Evolutionary conservation across 768 basidiomycete genomes (phyloP).

Genomic region (Pholiota molesta): DNA sequence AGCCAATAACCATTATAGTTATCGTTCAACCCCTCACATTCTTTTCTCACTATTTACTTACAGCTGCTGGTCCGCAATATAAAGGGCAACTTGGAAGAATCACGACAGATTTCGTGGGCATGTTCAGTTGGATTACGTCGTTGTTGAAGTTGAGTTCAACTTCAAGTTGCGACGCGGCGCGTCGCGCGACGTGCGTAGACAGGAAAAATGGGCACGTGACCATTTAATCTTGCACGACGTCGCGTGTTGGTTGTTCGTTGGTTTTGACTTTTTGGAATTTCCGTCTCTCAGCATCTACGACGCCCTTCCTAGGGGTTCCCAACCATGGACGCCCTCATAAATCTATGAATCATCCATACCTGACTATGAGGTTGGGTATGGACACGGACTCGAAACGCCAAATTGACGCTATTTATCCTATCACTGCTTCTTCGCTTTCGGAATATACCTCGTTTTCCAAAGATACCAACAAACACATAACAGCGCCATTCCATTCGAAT

Average conservation of each 20-base stretch:
- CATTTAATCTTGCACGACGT: conserved; percentile 11
- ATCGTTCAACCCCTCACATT: not conserved
- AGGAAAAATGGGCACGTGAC: conserved; percentile 15
- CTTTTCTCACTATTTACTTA: conserved; percentile 12
- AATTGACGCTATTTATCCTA: conserved; percentile 65
- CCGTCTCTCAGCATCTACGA: conserved; percentile 3
- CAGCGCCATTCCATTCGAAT: conserved; percentile 69
- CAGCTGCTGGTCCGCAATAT: conserved; percentile 14
- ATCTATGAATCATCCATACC: conserved; percentile 55
- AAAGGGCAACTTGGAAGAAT: conserved; percentile 7
- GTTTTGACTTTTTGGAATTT: conserved; percentile 15
- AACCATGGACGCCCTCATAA: conserved; percentile 48
- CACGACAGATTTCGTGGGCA: not conserved
- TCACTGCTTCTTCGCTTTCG: conserved; percentile 71
- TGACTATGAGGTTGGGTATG: conserved; percentile 50
- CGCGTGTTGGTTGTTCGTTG: conserved; percentile 29
- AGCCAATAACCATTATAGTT: conserved; percentile 9
- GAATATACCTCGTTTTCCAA: conserved; percentile 78
- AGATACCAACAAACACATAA: conserved; percentile 77
- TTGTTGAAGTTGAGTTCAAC: too few relatives aligned
- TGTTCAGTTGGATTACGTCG: not conserved
- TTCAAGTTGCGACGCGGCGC: too few relatives aligned
- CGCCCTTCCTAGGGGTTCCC: conserved; percentile 19
- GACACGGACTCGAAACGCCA: conserved; percentile 52
- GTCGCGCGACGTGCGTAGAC: too few relatives aligned